Evolutionary conservation across 192 early-diverging fungal genomes (phyloP).

Genomic region (Cladochytrium replicatum): DNA sequence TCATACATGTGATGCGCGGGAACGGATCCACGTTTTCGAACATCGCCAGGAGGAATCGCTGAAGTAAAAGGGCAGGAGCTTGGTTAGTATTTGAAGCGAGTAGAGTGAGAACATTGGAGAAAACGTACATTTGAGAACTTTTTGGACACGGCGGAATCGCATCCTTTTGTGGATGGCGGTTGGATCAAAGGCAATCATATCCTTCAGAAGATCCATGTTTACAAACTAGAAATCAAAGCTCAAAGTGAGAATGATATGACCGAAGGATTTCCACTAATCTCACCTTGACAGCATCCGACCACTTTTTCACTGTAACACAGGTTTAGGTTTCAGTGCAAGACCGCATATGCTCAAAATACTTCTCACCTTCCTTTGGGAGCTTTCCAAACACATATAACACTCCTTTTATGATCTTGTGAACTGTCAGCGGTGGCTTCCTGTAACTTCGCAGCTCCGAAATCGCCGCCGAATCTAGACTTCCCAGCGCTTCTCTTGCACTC

Average conservation of each 20-base stretch:
- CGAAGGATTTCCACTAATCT: not conserved
- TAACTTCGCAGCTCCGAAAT: conserved; percentile 45
- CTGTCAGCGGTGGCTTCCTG: conserved; percentile 38
- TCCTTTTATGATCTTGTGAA: conserved; percentile 43
- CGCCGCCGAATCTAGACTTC: conserved; percentile 26
- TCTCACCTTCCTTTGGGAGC: conserved; percentile 34
- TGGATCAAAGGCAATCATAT: conserved; percentile 44
- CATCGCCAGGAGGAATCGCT: conserved; percentile 36
- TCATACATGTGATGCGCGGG: conserved; percentile 43
- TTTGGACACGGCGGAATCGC: conserved; percentile 33
- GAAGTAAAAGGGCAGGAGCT: not conserved
- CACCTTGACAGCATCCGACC: conserved; percentile 26
- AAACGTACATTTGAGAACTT: conserved; percentile 38
- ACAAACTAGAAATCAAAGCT: conserved; percentile 19
- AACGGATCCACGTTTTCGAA: conserved; percentile 34
- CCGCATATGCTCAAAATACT: not conserved
- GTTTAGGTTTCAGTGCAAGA: not conserved
- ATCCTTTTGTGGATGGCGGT: conserved; percentile 44
- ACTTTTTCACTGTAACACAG: conserved; percentile 21
- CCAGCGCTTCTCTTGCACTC: conserved; percentile 21
- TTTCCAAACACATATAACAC: conserved; percentile 47
- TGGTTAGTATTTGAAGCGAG: conserved; percentile 13
- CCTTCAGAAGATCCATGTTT: conserved; percentile 37
- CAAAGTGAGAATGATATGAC: not conserved
- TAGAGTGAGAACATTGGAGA: not conserved